Evolutionary conservation across 371 early-diverging fungal genomes (phyloP), one percentile per base, ranked within the genome.

Genomic region (Mucor velutinosus): DNA sequence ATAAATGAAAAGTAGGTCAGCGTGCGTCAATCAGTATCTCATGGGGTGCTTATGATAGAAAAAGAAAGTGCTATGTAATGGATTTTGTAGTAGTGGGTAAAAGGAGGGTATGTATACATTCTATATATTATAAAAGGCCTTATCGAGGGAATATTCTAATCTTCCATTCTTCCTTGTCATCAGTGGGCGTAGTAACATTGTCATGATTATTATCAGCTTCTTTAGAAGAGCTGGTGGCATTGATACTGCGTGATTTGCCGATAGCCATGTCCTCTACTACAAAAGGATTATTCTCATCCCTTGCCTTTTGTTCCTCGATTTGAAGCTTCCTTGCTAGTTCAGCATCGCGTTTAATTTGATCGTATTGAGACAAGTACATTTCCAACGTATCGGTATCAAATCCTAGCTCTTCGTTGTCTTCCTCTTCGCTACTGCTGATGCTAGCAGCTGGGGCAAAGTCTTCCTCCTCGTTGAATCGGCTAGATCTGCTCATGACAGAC

Each of bases 301-400:
- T 60, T 19, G 66, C 70, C 41, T 67, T 64, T 41, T 67, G 66
- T 29, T 74, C 70, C 35, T 74, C 67, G 3, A 41, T 47, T 23
- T 74, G 74, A 15, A 74, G 53, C 12, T 58, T 29, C 23, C 70
- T 56, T 7, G 74, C 74, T 29, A 74, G 45, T 37, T 70, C 39
- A 43, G 74, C 70, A 65, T 74, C 74, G 17, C 60, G 63, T 39
- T 74, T 66, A 19, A 74, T 74, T 58, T 74, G 74, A 35, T 74
- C 64, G 32, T 67, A 72, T 45, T 63, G 60, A 17, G 59, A 47
- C 23, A 69, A 45, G 17, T 70, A 69, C 35, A 60, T 56, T 51
- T 74, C 70, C 7, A 70, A 23, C 6, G 64, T 70, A 10, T 60
- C 58, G 8, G 70, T 58, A 56, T 74, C 70, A 49, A 70, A 60